A percentile compares a stretch with the other conserved stretches of the same genome.
phyloP scores from a whole-genome alignment of 805 yeast genomes.

The Schizosaccharomyces octosporus region DNA sequence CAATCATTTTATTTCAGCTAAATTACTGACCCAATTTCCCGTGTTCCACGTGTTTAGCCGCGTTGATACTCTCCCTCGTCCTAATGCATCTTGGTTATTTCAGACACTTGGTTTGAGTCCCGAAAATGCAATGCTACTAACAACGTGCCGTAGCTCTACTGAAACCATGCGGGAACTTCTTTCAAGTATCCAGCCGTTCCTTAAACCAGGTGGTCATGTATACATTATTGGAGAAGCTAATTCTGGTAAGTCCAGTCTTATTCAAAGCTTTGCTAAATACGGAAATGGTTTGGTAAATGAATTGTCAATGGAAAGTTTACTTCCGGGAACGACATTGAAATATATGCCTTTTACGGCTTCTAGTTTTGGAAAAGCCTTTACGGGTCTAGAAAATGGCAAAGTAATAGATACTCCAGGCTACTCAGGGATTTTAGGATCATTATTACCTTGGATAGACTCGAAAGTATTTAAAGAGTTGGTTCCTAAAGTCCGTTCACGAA shows the following conservation, averaged over 20 bases:
- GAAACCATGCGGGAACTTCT: background rate
- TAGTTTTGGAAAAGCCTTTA: background rate
- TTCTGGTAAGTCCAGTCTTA: background rate
- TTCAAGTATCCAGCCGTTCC: background rate
- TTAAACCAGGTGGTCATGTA: background rate
- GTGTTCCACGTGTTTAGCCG: background rate
- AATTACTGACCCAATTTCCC: background rate
- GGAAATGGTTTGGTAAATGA: background rate
- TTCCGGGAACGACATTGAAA: background rate
- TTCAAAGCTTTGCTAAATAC: background rate
- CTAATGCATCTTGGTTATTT: background rate
- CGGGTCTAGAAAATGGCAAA: background rate
- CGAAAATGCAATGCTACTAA: background rate
- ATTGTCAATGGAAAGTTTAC: background rate
- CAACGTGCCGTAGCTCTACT: background rate
- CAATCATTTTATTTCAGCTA: background rate
- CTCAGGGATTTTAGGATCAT: background rate
- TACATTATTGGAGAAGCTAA: background rate
- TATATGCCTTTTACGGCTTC: background rate
- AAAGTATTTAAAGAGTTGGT: background rate
- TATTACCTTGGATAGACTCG: background rate
- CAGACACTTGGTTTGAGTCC: background rate
- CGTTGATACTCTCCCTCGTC: background rate
- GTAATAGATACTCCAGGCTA: background rate
- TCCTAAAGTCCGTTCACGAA: background rate